These are phyloP conservation scores for Leccinum ochraceum DNA, from an alignment of 768 basidiomycete species.

Conservation along the genomic window DNA sequence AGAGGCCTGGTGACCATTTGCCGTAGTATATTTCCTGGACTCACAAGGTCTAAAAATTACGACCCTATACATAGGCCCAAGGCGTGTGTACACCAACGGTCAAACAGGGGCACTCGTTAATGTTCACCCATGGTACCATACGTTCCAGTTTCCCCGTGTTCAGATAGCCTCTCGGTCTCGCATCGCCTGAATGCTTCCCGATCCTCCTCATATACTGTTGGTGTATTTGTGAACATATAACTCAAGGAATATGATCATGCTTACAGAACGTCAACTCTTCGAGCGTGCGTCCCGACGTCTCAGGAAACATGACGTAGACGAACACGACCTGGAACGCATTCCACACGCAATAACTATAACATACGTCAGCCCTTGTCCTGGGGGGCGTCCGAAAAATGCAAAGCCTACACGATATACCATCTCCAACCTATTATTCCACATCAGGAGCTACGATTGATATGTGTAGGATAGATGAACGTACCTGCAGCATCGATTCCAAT, in stretches of 20 bases:
- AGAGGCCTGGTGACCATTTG: too few species aligned
- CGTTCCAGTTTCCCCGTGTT: neutral
- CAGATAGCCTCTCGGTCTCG: neutral
- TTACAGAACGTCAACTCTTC: neutral
- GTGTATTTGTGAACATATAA: neutral
- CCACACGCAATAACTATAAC: neutral
- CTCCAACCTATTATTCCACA: neutral
- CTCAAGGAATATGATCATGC: neutral
- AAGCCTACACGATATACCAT: neutral
- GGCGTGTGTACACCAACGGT: neutral
- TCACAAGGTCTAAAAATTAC: too few species aligned
- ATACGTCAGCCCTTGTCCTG: neutral
- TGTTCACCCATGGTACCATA: neutral
- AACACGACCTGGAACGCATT: neutral
- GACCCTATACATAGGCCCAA: too few species aligned
- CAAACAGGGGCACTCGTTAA: neutral
- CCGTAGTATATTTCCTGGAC: too few species aligned
- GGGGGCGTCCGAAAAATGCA: neutral
- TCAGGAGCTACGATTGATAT: neutral
- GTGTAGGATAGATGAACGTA: neutral
- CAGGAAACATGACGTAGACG: neutral
- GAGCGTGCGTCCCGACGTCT: neutral
- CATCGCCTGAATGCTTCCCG: neutral
- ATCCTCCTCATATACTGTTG: neutral
- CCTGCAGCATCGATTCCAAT: slow-evolving; percentile 11